Evolutionary conservation across 2,329 filamentous ascomycete genomes (phyloP).

Genomic region (Rutstroemia sydowiana): DNA sequence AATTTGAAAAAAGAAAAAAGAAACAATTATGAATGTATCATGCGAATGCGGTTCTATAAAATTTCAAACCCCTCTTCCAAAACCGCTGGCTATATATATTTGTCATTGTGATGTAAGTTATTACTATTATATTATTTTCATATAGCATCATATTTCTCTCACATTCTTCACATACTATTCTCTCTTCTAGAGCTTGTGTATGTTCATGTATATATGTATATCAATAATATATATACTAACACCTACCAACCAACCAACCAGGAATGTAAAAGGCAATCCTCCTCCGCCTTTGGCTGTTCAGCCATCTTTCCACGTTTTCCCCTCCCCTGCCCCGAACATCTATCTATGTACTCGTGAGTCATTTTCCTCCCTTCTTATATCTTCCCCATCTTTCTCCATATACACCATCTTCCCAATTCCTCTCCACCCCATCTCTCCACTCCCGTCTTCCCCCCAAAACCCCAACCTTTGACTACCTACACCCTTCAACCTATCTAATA

Average conservation of each 20-base stretch:
- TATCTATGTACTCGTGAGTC: neutral
- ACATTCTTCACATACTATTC: no score
- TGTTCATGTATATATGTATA: no score
- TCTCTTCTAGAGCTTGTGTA: no score
- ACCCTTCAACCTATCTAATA: no score
- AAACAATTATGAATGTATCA: constrained; percentile 5
- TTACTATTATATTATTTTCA: no score
- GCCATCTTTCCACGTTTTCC: constrained; percentile 2
- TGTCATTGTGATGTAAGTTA: constrained; percentile 7
- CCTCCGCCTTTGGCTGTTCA: constrained; percentile 5
- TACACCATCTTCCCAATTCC: neutral
- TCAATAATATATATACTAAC: neutral
- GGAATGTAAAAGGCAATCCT: constrained; percentile 5
- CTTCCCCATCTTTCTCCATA: neutral
- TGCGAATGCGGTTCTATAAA: constrained; percentile 4
- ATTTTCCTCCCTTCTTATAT: neutral
- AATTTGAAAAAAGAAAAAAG: neutral
- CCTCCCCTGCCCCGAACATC: neutral
- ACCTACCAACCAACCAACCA: neutral
- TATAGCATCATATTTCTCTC: no score
- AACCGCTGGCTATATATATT: constrained; percentile 7
- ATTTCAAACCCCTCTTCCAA: constrained; percentile 4
- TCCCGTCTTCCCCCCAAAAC: neutral
- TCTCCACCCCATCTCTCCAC: neutral
- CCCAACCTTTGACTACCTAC: no score